Conservation (phyloP, 345 rosid species). For the Tarenaya hassleriana region DNA sequence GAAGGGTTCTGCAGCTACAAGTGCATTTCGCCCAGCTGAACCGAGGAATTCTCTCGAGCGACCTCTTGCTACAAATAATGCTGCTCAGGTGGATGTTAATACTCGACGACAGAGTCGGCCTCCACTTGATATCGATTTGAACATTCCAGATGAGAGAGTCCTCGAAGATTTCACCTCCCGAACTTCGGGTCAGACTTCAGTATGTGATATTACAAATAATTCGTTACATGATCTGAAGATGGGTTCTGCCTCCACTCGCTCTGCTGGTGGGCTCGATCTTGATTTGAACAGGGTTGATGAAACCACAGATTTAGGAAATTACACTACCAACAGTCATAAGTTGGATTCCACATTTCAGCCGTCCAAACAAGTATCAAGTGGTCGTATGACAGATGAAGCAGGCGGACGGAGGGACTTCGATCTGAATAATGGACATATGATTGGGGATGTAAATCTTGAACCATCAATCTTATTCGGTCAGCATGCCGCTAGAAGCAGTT, state of each 20-base stretch:
- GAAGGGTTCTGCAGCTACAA: conserved; percentile 98
- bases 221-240: too few species aligned
- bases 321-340: conserved; percentile 34
- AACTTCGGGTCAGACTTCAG: too few species aligned
- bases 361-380: conserved; percentile 28
- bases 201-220: too few species aligned
- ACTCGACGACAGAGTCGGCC: too few species aligned
- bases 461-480: conserved; percentile 37
- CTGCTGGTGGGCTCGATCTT: conserved; percentile 69
- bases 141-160: too few species aligned
- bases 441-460: conserved; percentile 50
- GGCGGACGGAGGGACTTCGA: conserved; percentile 49
- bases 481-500: conserved; percentile 30
- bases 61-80: too few species aligned
- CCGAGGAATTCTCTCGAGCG: conserved; percentile 32
- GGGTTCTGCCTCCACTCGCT: neutral
- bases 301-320: conserved; percentile 37
- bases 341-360: conserved; percentile 34
- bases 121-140: too few species aligned
- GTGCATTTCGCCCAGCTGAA: conserved; percentile 97
- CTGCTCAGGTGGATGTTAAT: too few species aligned
- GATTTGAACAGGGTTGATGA: conserved; percentile 79
- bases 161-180: too few species aligned
- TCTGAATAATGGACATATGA: conserved; percentile 74
- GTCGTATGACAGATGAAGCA: conserved; percentile 6